phyloP scores from a whole-genome alignment of 2,329 filamentous ascomycete genomes.

The Trichoderma aggressivum region DNA sequence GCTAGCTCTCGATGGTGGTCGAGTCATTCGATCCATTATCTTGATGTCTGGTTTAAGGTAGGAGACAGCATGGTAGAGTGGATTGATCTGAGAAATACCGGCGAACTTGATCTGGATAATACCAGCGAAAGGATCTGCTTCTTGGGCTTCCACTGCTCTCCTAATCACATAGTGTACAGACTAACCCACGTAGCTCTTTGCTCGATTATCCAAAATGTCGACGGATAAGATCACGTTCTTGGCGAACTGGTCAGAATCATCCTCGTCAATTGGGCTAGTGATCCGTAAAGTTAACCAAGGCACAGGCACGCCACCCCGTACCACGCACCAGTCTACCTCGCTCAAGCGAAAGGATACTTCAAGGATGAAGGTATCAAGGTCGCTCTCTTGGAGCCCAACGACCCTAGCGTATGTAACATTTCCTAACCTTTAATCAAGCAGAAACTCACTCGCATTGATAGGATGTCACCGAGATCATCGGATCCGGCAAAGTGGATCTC shows the following conservation, averaged over 20 bases:
- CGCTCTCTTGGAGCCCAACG: slow-evolving; percentile 73
- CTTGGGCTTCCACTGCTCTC: slow-evolving; percentile 45
- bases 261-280: slow-evolving; percentile 25
- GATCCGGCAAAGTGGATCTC: slow-evolving; percentile 70
- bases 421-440: background rate
- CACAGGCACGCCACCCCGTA: slow-evolving; percentile 76
- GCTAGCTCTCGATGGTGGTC: background rate
- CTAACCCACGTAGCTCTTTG: slow-evolving; percentile 47
- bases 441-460: slow-evolving; percentile 26
- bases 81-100: slow-evolving; percentile 70
- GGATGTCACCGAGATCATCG: slow-evolving; percentile 81
- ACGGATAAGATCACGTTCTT: slow-evolving; percentile 83
- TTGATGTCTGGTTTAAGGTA: background rate
- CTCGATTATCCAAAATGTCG: slow-evolving; percentile 59
- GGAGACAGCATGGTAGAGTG: slow-evolving; percentile 23
- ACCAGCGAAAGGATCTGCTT: slow-evolving; percentile 86
- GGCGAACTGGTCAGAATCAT: slow-evolving; percentile 66
- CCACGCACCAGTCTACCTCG: slow-evolving; percentile 73
- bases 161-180: slow-evolving; percentile 32
- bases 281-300: background rate
- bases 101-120: slow-evolving; percentile 85
- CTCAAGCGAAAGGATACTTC: slow-evolving; percentile 72
- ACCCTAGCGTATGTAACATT: slow-evolving; percentile 57
- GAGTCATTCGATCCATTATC: background rate
- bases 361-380: slow-evolving; percentile 74